These are phyloP conservation scores for Aureobasidium lini DNA, from an alignment of 2,329 filamentous ascomycete species.

Conservation along the genomic window DNA sequence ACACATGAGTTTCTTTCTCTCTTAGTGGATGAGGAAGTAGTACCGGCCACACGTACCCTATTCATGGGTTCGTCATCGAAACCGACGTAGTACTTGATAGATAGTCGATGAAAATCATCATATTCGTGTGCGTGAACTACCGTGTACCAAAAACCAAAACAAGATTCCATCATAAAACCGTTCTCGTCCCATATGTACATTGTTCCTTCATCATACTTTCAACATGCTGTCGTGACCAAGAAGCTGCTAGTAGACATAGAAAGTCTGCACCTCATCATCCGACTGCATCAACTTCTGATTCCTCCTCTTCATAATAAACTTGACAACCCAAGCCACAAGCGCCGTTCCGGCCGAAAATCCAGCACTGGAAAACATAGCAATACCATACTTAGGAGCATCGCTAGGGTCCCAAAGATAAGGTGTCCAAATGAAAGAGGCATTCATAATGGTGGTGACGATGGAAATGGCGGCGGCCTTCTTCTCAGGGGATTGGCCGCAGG, in stretches of 20 bases:
- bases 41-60: too few relatives aligned
- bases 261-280: constrained; percentile 23
- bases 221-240: background rate
- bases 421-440: constrained; percentile 45
- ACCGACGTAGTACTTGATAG: too few relatives aligned
- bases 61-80: too few relatives aligned
- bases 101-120: too few relatives aligned
- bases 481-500: constrained; percentile 42
- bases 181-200: too few relatives aligned
- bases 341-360: constrained; percentile 38
- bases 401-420: constrained; percentile 43
- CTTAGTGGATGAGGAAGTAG: too few relatives aligned
- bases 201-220: background rate
- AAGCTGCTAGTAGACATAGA: constrained; percentile 22
- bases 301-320: constrained; percentile 33
- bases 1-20: too few relatives aligned
- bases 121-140: too few relatives aligned
- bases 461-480: constrained; percentile 43
- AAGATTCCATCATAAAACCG: too few relatives aligned
- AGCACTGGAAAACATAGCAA: constrained; percentile 39
- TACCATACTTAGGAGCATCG: constrained; percentile 39
- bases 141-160: too few relatives aligned
- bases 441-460: constrained; percentile 43
- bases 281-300: constrained; percentile 32
- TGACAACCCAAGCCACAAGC: constrained; percentile 38